These are phyloP conservation scores for Ophiostoma triangulosporum DNA, from an alignment of 2,329 filamentous ascomycete species.

Conservation along the genomic window DNA sequence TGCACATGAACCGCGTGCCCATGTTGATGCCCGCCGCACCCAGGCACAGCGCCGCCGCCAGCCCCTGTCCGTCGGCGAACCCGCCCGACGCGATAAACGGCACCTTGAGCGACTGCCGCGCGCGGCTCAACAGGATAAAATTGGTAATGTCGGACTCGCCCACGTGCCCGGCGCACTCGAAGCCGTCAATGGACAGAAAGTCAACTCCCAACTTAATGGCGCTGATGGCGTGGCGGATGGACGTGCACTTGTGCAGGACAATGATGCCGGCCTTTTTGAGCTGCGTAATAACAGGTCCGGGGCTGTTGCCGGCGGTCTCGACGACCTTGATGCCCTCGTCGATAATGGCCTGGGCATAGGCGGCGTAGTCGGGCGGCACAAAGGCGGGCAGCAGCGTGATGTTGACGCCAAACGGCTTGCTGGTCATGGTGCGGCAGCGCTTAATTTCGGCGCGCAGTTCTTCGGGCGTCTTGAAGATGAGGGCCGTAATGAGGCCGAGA, in stretches of 20 bases:
- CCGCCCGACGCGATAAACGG: constrained; percentile 95
- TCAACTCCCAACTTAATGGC: constrained; percentile 92
- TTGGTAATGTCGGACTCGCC: constrained; percentile 81
- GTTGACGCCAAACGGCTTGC: constrained; percentile 80
- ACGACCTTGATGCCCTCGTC: constrained; percentile 86
- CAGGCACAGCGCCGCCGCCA: constrained; percentile 79
- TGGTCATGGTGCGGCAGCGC: constrained; percentile 67
- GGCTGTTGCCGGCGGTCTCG: constrained; percentile 42
- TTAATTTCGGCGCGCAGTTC: constrained; percentile 89
- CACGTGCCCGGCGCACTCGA: constrained; percentile 88
- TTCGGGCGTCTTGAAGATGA: constrained; percentile 86
- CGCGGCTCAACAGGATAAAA: constrained; percentile 74
- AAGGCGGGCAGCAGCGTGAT: constrained; percentile 84
- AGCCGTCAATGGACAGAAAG: constrained; percentile 92
- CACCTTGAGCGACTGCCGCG: constrained; percentile 67
- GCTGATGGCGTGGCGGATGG: constrained; percentile 81
- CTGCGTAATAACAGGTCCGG: constrained; percentile 77
- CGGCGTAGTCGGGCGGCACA: constrained; percentile 80
- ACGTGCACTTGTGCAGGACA: constrained; percentile 95
- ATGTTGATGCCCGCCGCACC: constrained; percentile 95
- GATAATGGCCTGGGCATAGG: constrained; percentile 84
- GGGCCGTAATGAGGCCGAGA: constrained; percentile 68
- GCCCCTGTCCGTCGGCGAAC: constrained; percentile 85
- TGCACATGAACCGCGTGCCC: constrained; percentile 97
- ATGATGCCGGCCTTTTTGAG: constrained; percentile 68